Percentiles rank a stretch among this genome's conserved stretches.
Conservation (phyloP, 441 rosid species). For the Eutrema salsugineum region DNA sequence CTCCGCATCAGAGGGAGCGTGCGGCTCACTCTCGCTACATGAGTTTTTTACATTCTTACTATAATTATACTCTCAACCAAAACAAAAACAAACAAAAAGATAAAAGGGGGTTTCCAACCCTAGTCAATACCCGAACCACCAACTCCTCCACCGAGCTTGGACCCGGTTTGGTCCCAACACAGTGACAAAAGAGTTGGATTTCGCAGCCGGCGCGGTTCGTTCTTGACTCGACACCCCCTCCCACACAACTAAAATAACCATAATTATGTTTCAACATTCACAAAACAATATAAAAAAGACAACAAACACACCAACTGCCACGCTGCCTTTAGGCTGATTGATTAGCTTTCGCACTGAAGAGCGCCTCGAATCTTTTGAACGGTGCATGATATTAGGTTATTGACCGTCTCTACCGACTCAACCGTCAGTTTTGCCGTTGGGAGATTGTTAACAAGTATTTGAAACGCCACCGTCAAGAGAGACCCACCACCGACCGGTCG, state of each 20-base stretch:
- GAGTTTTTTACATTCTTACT: background rate
- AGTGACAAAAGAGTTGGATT: slow-evolving; percentile 44
- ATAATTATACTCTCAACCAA: background rate
- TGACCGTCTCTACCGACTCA: slow-evolving; percentile 60
- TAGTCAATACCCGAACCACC: slow-evolving; percentile 99
- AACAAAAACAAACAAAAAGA: background rate
- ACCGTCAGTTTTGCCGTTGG: slow-evolving; percentile 52
- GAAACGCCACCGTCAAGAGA: slow-evolving; percentile 75
- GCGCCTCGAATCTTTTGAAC: slow-evolving; percentile 66
- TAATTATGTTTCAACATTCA: background rate
- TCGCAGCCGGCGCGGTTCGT: slow-evolving; percentile 76
- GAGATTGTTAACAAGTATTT: slow-evolving; percentile 55
- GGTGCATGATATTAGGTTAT: slow-evolving; percentile 48
- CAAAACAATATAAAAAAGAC: background rate
- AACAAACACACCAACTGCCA: background rate
- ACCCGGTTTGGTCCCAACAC: slow-evolving; percentile 28
- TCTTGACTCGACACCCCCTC: slow-evolving; percentile 93
- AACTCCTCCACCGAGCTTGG: slow-evolving; percentile 42
- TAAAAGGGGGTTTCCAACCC: slow-evolving; percentile 38
- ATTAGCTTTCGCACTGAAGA: slow-evolving; percentile 74
- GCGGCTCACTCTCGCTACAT: slow-evolving; percentile 12
- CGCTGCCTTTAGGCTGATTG: background rate
- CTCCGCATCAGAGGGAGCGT: background rate
- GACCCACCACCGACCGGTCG: slow-evolving; percentile 33
- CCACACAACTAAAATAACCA: background rate